Conservation (phyloP, 148 eudicot genomes). For the Chenopodium berlandieri region DNA sequence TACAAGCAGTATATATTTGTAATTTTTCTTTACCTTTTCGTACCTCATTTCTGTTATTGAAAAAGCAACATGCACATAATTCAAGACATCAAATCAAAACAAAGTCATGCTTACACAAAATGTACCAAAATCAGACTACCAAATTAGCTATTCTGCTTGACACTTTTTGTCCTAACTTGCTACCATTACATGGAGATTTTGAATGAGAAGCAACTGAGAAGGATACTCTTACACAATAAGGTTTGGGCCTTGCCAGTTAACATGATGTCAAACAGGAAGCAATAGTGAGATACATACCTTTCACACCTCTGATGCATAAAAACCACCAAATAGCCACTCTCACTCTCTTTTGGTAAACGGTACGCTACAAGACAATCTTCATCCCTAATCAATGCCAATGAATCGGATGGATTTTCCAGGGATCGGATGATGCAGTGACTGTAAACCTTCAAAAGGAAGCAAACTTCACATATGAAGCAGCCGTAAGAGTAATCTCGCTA, state of each 20-base stretch:
- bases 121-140: neutral
- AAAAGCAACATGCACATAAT: too few species aligned
- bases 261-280: neutral
- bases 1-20: too few species aligned
- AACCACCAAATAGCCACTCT: constrained; percentile 50
- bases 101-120: neutral
- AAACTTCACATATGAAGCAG: constrained; percentile 3
- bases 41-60: too few species aligned
- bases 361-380: constrained; percentile 74
- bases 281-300: constrained; percentile 36
- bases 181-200: neutral
- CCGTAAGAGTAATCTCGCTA: neutral
- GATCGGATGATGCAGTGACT: constrained; percentile 43
- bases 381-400: constrained; percentile 68
- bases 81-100: neutral
- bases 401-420: constrained; percentile 53
- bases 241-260: neutral
- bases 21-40: too few species aligned
- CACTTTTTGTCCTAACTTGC: constrained; percentile 1
- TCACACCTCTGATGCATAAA: constrained; percentile 54
- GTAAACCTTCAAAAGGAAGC: constrained; percentile 50
- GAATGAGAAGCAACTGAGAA: neutral
- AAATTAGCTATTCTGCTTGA: neutral
- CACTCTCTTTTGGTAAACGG: constrained; percentile 57
- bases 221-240: neutral